These are phyloP conservation scores for Fusarium haematococcum DNA, from an alignment of 2,329 filamentous ascomycete genomes.

Conservation along the genomic window DNA sequence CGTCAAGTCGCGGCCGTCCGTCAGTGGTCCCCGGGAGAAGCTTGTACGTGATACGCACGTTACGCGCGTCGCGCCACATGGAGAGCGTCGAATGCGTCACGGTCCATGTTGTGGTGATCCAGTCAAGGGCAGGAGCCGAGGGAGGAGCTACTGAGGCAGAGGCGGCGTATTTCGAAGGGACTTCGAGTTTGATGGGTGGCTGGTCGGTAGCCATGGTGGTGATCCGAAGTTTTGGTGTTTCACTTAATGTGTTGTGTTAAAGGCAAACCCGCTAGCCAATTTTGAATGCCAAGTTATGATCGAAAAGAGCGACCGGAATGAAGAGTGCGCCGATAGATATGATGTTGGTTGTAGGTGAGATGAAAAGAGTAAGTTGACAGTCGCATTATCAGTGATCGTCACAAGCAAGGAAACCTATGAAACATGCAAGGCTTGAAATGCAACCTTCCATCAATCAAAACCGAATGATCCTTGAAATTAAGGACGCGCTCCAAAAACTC, in stretches of 20 bases:
- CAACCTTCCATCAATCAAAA: slow-evolving; percentile 6
- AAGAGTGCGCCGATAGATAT: not conserved
- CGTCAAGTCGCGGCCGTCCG: slow-evolving; percentile 68
- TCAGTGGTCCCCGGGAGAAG: slow-evolving; percentile 57
- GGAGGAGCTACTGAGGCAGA: slow-evolving; percentile 40
- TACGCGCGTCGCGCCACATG: slow-evolving; percentile 85
- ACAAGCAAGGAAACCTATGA: slow-evolving; percentile 19
- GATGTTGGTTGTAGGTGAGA: not conserved
- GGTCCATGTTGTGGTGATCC: slow-evolving; percentile 75
- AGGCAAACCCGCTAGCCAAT: not conserved
- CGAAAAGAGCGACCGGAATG: not conserved
- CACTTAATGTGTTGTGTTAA: not conserved
- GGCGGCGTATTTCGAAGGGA: slow-evolving; percentile 64
- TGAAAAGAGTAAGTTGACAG: slow-evolving; percentile 8
- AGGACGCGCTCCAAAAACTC: not conserved
- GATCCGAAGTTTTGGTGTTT: slow-evolving; percentile 3
- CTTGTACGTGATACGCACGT: slow-evolving; percentile 83
- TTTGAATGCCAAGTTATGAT: not conserved
- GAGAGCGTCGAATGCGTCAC: slow-evolving; percentile 81
- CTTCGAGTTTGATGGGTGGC: slow-evolving; percentile 41
- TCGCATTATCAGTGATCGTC: not conserved
- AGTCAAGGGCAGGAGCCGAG: slow-evolving; percentile 64
- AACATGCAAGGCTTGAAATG: slow-evolving; percentile 30
- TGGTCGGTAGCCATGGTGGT: slow-evolving; percentile 29
- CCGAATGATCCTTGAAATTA: not conserved